Evolutionary conservation across 768 basidiomycete genomes (phyloP).

Genomic region (Leccinum rimulosum): DNA sequence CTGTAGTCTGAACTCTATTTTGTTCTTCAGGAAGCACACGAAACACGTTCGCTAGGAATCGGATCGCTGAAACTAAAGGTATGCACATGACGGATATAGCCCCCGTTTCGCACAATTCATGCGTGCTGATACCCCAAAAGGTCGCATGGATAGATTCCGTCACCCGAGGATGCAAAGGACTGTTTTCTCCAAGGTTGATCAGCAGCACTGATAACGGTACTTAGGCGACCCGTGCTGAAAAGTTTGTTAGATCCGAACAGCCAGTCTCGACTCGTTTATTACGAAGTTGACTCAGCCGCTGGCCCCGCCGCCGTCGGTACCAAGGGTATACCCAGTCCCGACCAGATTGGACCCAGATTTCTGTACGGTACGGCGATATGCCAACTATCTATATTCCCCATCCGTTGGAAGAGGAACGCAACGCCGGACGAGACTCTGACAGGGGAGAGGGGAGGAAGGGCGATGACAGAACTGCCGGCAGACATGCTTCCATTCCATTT

Average conservation of each 20-base stretch:
- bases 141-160: constrained; percentile 8
- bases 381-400: not conserved
- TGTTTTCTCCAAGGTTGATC: constrained; percentile 2
- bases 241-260: not conserved
- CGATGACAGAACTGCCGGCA: constrained; percentile 10
- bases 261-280: not conserved
- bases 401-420: not conserved
- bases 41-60: constrained; percentile 10
- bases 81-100: constrained; percentile 5
- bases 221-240: not conserved
- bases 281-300: not conserved
- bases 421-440: not conserved
- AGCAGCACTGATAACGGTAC: constrained; percentile 9
- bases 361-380: not conserved
- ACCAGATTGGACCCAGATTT: not conserved
- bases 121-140: not conserved
- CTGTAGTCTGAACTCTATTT: not conserved
- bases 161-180: not conserved
- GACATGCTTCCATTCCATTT: constrained; percentile 22
- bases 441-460: not conserved
- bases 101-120: not conserved
- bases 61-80: not conserved
- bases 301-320: not conserved
- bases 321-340: not conserved
- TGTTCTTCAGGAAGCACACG: constrained; percentile 1